Evolutionary conservation across 257 asterid species (phyloP).

Genomic region (Nicotiana benthamiana): DNA sequence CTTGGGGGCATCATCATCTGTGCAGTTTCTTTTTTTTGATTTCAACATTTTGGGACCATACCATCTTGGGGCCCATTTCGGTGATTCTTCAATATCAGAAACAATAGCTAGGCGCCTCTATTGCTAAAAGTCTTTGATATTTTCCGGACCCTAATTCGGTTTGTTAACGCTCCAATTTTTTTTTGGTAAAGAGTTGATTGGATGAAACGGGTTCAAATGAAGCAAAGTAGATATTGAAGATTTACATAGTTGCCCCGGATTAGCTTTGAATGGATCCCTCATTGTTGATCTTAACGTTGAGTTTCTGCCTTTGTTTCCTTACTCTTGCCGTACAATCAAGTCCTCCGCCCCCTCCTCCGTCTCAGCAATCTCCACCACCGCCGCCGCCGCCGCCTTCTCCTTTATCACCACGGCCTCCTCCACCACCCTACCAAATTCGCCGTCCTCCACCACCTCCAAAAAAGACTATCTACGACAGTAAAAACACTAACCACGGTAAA

Average conservation of each 20-base stretch:
- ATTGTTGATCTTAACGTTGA: constrained; percentile 18
- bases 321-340: constrained; percentile 34
- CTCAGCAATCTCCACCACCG: constrained; percentile 8
- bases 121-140: background rate
- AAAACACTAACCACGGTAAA: background rate
- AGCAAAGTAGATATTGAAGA: background rate
- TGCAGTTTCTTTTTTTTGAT: background rate
- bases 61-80: background rate
- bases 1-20: background rate
- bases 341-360: constrained; percentile 22
- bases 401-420: constrained; percentile 9
- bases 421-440: background rate
- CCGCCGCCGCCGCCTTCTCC: background rate
- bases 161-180: background rate
- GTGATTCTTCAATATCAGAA: constrained; percentile 16
- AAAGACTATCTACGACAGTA: background rate
- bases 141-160: constrained; percentile 2
- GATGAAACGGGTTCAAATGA: background rate
- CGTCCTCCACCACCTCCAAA: constrained; percentile 17
- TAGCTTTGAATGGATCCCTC: constrained; percentile 43
- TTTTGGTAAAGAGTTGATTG: background rate
- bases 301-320: constrained; percentile 21
- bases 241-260: background rate
- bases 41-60: constrained; percentile 11
- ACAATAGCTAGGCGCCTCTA: background rate